Percentiles rank a stretch among this genome's conserved stretches.
phyloP scores from a whole-genome alignment of 116 monocot species.

The Iris pallida region DNA sequence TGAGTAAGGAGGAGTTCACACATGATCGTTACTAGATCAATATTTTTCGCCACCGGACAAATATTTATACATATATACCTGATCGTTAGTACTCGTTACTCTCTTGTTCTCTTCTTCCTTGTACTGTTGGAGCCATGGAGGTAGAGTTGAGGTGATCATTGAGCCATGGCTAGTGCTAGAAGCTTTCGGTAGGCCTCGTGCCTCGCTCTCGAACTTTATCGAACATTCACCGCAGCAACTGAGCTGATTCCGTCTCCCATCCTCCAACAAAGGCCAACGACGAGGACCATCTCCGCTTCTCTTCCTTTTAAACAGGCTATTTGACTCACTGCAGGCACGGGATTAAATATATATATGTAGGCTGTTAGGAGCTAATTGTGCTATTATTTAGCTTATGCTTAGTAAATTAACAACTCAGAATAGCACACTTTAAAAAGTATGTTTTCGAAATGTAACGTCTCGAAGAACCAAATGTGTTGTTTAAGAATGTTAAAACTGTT shows the following conservation, averaged over 20 bases:
- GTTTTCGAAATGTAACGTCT: not conserved
- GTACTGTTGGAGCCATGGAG: conserved; percentile 63
- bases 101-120: conserved; percentile 39
- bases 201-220: conserved; percentile 24
- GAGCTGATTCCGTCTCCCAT: conserved; percentile 2
- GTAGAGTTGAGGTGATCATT: conserved; percentile 29
- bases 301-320: conserved; percentile 9
- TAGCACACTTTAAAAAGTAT: not conserved
- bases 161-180: conserved; percentile 20
- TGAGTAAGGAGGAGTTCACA: not conserved
- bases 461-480: conserved; percentile 2
- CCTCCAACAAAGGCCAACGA: conserved; percentile 9
- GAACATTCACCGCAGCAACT: not conserved
- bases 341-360: no score
- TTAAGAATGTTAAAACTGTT: not conserved
- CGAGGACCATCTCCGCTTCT: conserved; percentile 1
- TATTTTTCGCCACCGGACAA: not conserved
- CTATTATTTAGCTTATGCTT: not conserved
- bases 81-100: conserved; percentile 14
- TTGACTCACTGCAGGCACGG: conserved; percentile 3
- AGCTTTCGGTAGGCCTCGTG: conserved; percentile 9
- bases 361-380: no score
- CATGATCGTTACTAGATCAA: not conserved
- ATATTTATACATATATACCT: conserved; percentile 20
- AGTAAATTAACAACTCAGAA: not conserved